Evolutionary conservation across 768 basidiomycete species (phyloP).

Genomic region (Suillus cothurnatus): DNA sequence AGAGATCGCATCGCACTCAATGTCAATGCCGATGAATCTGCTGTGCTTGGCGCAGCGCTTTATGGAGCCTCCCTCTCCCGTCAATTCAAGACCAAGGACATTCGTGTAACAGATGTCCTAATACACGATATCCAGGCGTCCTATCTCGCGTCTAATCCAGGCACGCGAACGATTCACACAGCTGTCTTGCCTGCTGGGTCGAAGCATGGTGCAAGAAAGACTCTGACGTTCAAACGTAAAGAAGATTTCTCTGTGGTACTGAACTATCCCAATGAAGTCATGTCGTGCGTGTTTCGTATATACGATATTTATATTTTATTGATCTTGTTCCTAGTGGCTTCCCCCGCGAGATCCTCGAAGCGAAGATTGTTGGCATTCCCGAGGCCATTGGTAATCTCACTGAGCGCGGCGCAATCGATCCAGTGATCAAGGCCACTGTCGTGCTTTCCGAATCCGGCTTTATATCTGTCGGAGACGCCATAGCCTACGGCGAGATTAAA

Average conservation of each 20-base stretch:
- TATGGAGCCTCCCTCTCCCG: slow-evolving; percentile 87
- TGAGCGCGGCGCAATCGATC: slow-evolving; percentile 75
- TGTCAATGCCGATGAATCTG: slow-evolving; percentile 96
- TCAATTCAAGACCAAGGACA: slow-evolving; percentile 94
- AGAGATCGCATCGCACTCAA: slow-evolving; percentile 89
- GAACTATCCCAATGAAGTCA: slow-evolving; percentile 67
- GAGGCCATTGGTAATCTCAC: slow-evolving; percentile 85
- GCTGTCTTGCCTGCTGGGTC: slow-evolving; percentile 78
- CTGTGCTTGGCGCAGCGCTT: slow-evolving; percentile 90
- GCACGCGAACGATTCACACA: slow-evolving; percentile 68
- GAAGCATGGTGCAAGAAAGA: slow-evolving; percentile 82
- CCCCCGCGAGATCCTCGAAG: slow-evolving; percentile 74
- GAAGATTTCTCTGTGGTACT: slow-evolving; percentile 82
- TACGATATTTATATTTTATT: slow-evolving; percentile 7
- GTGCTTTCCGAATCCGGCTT: slow-evolving; percentile 87
- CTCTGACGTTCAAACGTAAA: slow-evolving; percentile 80
- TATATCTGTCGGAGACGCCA: slow-evolving; percentile 74
- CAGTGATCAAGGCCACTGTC: slow-evolving; percentile 85
- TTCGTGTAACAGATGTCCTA: slow-evolving; percentile 77
- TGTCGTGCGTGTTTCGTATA: slow-evolving; percentile 51
- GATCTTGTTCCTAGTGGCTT: slow-evolving; percentile 50
- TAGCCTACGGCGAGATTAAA: slow-evolving; percentile 80
- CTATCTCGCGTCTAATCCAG: slow-evolving; percentile 64
- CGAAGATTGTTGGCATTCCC: slow-evolving; percentile 68
- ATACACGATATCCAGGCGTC: slow-evolving; percentile 79